Conservation (phyloP, 805 yeast genomes). For the Grigorovia yakushimaensis region DNA sequence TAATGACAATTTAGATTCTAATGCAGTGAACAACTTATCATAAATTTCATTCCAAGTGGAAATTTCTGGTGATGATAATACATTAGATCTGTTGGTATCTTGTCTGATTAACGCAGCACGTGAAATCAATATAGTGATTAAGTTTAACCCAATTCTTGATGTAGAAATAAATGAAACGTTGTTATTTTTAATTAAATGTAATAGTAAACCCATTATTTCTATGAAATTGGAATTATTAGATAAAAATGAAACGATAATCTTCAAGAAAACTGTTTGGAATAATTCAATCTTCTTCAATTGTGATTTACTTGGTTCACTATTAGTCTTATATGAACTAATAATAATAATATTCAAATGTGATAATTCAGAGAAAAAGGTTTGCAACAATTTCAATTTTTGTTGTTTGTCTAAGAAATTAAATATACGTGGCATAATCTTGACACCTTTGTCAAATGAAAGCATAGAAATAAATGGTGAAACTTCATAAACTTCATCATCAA, state of each 20-base stretch:
- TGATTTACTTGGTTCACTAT: conserved; percentile 45
- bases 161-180: conserved; percentile 45
- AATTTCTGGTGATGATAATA: conserved; percentile 33
- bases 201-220: conserved; percentile 68
- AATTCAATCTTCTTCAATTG: conserved; percentile 54
- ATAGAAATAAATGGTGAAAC: conserved; percentile 77
- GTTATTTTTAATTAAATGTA: conserved; percentile 59
- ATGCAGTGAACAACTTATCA: conserved; percentile 66
- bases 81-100: conserved; percentile 42
- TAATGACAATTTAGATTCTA: conserved; percentile 66
- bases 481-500: conserved; percentile 48
- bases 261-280: conserved; percentile 72
- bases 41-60: conserved; percentile 69
- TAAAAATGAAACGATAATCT: conserved; percentile 72
- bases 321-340: conserved; percentile 68
- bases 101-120: conserved; percentile 88
- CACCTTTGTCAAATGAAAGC: conserved; percentile 75
- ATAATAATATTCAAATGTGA: conserved; percentile 70
- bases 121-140: conserved; percentile 82
- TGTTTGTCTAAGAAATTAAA: conserved; percentile 72
- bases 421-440: conserved; percentile 79
- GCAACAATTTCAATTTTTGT: conserved; percentile 66
- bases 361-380: conserved; percentile 69
- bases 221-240: conserved; percentile 67
- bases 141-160: conserved; percentile 74